Percentiles rank a stretch among this genome's conserved stretches.
phyloP scores from a whole-genome alignment of 441 rosid genomes.

The Adansonia grandidieri region DNA sequence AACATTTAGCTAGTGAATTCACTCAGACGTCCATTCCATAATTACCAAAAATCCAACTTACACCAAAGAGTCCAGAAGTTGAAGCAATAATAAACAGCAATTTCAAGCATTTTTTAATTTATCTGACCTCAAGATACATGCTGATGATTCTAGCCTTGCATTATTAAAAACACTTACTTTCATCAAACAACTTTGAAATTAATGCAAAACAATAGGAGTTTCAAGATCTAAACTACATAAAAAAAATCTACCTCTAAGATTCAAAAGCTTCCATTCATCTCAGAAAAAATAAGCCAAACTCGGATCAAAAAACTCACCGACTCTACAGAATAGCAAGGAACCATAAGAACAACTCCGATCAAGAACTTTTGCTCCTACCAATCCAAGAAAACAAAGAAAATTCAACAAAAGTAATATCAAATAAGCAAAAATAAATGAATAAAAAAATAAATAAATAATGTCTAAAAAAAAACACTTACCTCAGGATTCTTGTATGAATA shows the following conservation, averaged over 20 bases:
- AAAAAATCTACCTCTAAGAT: not conserved
- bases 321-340: slow-evolving; percentile 93
- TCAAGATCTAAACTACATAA: not conserved
- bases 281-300: not conserved
- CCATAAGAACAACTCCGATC: slow-evolving; percentile 98
- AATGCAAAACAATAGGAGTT: not conserved
- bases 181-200: not conserved
- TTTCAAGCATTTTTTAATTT: not conserved
- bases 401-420: slow-evolving; percentile 21
- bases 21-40: not conserved
- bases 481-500: slow-evolving; percentile 97
- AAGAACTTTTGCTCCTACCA: slow-evolving; percentile 96
- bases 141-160: not conserved
- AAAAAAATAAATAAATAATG: not conserved
- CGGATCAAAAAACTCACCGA: slow-evolving; percentile 58
- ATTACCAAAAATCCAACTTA: not conserved
- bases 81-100: not conserved
- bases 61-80: not conserved
- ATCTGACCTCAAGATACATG: not conserved
- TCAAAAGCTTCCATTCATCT: not conserved
- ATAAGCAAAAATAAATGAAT: not conserved
- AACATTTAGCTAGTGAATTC: not conserved
- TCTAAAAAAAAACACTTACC: slow-evolving; percentile 41
- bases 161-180: not conserved
- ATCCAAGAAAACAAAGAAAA: not conserved